Evolutionary conservation across 306 rosid genomes (phyloP).

Genomic region (Luffa aegyptiaca): DNA sequence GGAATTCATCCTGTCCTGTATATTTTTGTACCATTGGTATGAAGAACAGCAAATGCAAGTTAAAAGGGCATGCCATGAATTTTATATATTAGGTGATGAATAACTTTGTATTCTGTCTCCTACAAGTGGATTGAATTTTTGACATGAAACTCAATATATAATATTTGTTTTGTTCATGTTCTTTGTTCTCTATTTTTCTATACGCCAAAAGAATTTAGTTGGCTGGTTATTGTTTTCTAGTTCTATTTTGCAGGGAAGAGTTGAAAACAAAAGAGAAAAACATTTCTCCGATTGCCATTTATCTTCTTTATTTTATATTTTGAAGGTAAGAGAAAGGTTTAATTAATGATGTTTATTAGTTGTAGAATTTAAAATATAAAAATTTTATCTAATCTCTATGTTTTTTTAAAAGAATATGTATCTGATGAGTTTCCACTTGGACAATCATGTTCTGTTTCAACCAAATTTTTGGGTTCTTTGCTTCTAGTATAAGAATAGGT

Average conservation of each 20-base stretch:
- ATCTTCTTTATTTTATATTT: background rate
- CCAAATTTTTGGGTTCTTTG: too few species aligned
- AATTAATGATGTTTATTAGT: too few species aligned
- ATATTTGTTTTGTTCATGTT: background rate
- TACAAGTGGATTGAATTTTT: constrained; percentile 2
- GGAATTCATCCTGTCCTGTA: background rate
- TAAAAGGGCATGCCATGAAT: background rate
- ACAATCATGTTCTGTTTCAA: too few species aligned
- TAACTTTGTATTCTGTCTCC: background rate
- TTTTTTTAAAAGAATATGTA: too few species aligned
- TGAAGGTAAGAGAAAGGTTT: background rate
- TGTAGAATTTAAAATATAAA: too few species aligned
- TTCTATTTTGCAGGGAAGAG: background rate
- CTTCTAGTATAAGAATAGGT: too few species aligned
- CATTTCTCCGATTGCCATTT: background rate
- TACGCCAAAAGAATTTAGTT: background rate
- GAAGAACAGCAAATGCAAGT: background rate
- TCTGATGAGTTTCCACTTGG: too few species aligned
- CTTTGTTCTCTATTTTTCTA: background rate
- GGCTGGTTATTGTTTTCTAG: background rate
- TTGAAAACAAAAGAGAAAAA: background rate
- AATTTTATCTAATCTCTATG: too few species aligned
- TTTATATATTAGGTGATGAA: background rate
- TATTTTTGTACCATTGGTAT: constrained; percentile 5
- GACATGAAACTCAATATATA: background rate